Evolutionary conservation across 345 rosid genomes (phyloP), one percentile per base, ranked within the genome.

Genomic region (Cochlearia excelsa): DNA sequence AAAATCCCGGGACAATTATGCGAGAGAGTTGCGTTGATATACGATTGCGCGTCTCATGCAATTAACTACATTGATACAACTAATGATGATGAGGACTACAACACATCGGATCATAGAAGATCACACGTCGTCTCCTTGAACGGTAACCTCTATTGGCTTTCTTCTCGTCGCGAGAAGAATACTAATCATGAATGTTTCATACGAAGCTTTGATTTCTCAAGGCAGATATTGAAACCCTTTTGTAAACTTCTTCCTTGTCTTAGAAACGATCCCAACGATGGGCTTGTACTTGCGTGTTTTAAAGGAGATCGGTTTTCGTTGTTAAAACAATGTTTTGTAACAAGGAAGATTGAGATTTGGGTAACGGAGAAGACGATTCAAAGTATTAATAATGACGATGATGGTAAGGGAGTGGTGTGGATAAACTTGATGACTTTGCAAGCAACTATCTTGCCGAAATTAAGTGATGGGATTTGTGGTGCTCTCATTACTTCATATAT

Each of bases 191-290:
- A 52, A 29, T 11, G 23, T 46, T 16, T 65, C n/a, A 65, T 65
- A 26, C 31, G 41, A 46, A 29, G 55, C 33, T 55, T 65, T 46
- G 69, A 55, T 28, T 55, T 65, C 34, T 46, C 61, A 0, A 46
- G 2, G 1, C 53, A 53, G 30, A 37, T 5, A 6, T 54, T 64
- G 7, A 35, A 64, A 64, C 26, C 28, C 3, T 33, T 63, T 9
- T 42, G 67, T 52, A n/a, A n/a, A n/a, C 35, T 31, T 2, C 2
- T 31, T 31, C 35, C 35, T 2, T 31, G 35, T 31, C 35, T 23
- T 16, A 23, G 31, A 51, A 52, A 42, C 35, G 1, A 1, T 23
- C 7, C 30, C 16, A 4, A 3, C 28, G 26, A 39, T n/a, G 7
- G 23, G 9, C 35, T 65, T 28, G 11, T 46, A 16, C 48, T 54